Base-by-base conservation (phyloP, 2,329 filamentous ascomycete species). In the Neobulgaria alba region DNA sequence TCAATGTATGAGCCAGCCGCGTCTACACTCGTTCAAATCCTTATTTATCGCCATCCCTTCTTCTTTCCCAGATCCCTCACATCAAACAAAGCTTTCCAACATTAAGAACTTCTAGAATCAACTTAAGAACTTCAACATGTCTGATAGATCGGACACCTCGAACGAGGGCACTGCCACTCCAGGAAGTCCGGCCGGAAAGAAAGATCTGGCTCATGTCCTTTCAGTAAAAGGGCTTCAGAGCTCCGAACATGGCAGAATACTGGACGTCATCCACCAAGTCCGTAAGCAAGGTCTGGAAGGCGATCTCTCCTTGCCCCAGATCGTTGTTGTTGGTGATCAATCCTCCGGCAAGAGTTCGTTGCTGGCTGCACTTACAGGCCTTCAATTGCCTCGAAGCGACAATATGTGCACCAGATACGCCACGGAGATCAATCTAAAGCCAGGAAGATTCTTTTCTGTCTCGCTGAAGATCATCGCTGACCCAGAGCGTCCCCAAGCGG, bases 281-380 rank as follows among this genome's bases (percentile, higher is more conserved):
- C 67, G 71, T 54, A 66, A 71, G 57, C 60, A 66, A 46, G 64
- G 74, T 55, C 58, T 73, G 56, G 63, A 74, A 52, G 68, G 71
- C 55, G 62, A 72, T 51, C 67, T 57, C 0, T 49, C 68, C 33
- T 63, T 79, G 0, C 75, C 74, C 1, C 75, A 81, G 52, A 73
- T 81, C 26, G 75, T 80, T 35, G 75, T 80, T 16, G 77, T 77
- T 23, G 76, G 77, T 19, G 75, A 80, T 54, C 75, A 80, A 57
- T 79, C 74, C 2, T 71, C 74, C 4, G 77, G 77, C 15, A 81
- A 81, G 57, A 77, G 72, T 49, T 79, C 75, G 3, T 72, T 78
- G 1, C 67, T 81, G 2, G 75, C 79, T 51, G 75, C 75, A n/a
- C 65, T 82, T 26, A 78, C 75, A 0, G 73, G 73, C 17, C 75